Percentiles rank a stretch among this genome's conserved stretches.
phyloP scores from a whole-genome alignment of 1,284 basidiomycete genomes.

The Ganoderma leucocontextum region DNA sequence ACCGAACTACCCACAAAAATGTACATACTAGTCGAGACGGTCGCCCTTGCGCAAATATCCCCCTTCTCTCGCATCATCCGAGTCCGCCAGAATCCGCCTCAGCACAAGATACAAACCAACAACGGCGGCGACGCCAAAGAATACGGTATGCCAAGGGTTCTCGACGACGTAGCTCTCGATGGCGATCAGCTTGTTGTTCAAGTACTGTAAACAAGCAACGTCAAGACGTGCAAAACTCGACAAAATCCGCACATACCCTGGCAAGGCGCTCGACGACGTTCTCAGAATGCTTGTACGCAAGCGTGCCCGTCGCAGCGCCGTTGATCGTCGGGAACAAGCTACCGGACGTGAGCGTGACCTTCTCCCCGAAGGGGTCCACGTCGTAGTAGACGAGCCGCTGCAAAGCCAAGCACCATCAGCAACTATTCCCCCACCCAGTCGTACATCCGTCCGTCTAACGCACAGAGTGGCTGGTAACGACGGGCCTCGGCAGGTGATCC shows the following conservation, averaged over 20 bases:
- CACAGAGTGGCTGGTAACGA: slow-evolving; percentile 85
- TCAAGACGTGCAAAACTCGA: slow-evolving; percentile 2
- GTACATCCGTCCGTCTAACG: slow-evolving; percentile 40
- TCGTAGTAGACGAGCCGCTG: slow-evolving; percentile 78
- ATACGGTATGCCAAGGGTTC: slow-evolving; percentile 45
- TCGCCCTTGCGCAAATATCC: slow-evolving; percentile 32
- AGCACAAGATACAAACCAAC: slow-evolving; percentile 25
- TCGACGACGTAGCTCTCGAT: slow-evolving; percentile 54
- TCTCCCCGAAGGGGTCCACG: slow-evolving; percentile 56
- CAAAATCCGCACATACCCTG: slow-evolving; percentile 55
- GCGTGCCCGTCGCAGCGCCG: slow-evolving; percentile 64
- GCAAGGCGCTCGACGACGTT: slow-evolving; percentile 73
- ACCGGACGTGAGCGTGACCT: slow-evolving; percentile 61
- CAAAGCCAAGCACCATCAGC: slow-evolving; percentile 28
- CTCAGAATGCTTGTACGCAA: slow-evolving; percentile 72
- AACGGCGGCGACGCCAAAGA: slow-evolving; percentile 35
- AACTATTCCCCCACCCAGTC: background rate
- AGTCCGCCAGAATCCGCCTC: slow-evolving; percentile 27
- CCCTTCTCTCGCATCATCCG: slow-evolving; percentile 31
- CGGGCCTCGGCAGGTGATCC: slow-evolving; percentile 56
- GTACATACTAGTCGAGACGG: slow-evolving; percentile 24
- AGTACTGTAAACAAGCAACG: slow-evolving; percentile 47
- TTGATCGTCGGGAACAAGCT: slow-evolving; percentile 79
- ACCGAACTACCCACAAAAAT: slow-evolving; percentile 8
- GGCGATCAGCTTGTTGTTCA: slow-evolving; percentile 57